A percentile compares a stretch with the other conserved stretches of the same genome.
Conservation (phyloP, 768 basidiomycete genomes). For the Multifurca ochricompacta region DNA sequence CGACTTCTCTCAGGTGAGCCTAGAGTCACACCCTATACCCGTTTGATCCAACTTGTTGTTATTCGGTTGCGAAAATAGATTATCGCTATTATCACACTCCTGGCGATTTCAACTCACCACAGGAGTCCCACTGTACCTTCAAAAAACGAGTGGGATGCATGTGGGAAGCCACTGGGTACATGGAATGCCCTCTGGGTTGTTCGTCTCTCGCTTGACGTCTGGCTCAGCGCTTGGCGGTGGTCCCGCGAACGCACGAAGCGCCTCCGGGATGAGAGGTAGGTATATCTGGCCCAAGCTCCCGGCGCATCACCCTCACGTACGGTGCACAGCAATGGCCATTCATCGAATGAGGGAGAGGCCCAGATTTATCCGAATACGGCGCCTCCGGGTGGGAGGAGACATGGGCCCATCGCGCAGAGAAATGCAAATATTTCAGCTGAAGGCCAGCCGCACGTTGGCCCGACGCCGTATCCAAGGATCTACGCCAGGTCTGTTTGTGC, state of each 20-base stretch:
- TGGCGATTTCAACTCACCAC: slow-evolving; percentile 39
- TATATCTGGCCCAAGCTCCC: neutral
- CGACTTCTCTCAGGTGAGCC: slow-evolving; percentile 45
- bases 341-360: neutral
- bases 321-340: neutral
- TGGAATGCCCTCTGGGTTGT: slow-evolving; percentile 64
- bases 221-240: slow-evolving; percentile 53
- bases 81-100: slow-evolving; percentile 41
- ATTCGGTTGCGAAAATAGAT: slow-evolving; percentile 34
- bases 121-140: slow-evolving; percentile 37
- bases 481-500: slow-evolving; percentile 8
- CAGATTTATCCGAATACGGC: neutral
- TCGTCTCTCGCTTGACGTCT: slow-evolving; percentile 41
- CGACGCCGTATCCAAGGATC: slow-evolving; percentile 18
- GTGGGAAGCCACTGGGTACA: slow-evolving; percentile 53
- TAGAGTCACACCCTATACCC: slow-evolving; percentile 6
- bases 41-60: slow-evolving; percentile 2
- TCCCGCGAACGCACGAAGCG: slow-evolving; percentile 24
- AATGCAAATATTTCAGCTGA: neutral
- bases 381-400: slow-evolving; percentile 5
- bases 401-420: neutral
- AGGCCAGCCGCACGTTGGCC: neutral
- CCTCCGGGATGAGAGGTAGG: slow-evolving; percentile 18
- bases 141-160: slow-evolving; percentile 53
- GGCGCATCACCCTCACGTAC: neutral